Evolutionary conservation across 1,139 yeast genomes (phyloP), one percentile per base, ranked within the genome.

Genomic region (Candida neerlandica): DNA sequence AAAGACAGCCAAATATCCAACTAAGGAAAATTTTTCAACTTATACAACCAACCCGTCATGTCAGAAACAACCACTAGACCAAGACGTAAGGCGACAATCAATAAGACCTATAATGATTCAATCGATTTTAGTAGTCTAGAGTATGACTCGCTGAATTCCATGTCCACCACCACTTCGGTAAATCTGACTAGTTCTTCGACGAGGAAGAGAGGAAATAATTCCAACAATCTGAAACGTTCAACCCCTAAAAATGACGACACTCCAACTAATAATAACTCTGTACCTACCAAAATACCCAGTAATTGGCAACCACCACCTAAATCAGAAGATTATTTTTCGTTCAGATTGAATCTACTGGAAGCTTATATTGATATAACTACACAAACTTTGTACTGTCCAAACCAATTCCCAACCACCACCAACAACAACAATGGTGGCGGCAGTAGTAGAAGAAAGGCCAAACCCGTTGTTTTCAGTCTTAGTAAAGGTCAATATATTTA

Each of bases 401-500:
- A 66, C 43, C 70, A 67, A 46, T 56, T 47, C 49, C 32, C 55
- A 54, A 18, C 53, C 26, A 41, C 49, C 43, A 49, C 54, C 45
- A 51, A 51, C 26, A 41, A 49, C 43, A 49, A 54, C 45, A 51
- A 51, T 34, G 18, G 47, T 29, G 37, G 52, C n/a, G 42, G 44
- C 16, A 39, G 48, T n/a, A 49, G 40, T 11, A 33, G 34, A 23
- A 29, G 18, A 12, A 47, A 46, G 21, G 9, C 42, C 10, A 40
- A 45, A 7, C 26, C 43, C 16, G 55, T 55, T 27, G 37, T 52
- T 1, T 68, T 69, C 47, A 62, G 60, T 39, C 55, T 81, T 18
- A 55, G 56, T 6, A 81, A 80, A 52, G 82, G 81, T 21, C 96
- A 92, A 51, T 85, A 78, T 55, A 86, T 92, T 5, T 92, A 89